Evolutionary conservation across 2,329 filamentous ascomycete genomes (phyloP).

Genomic region (Sphaceloma murrayae): DNA sequence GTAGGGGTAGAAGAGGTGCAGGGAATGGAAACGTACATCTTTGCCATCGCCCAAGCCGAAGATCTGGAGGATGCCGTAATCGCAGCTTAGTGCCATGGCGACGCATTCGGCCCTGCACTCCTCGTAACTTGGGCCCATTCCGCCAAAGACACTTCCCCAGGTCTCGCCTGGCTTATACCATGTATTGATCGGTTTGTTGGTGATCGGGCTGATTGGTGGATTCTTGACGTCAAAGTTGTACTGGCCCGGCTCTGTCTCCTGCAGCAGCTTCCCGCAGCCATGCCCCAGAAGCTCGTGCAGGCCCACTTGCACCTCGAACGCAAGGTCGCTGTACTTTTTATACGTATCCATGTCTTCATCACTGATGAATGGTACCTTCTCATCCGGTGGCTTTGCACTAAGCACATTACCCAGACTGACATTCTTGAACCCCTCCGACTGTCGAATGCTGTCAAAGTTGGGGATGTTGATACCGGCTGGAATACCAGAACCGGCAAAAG

Average conservation of each 20-base stretch:
- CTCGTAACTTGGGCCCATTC: slow-evolving; percentile 80
- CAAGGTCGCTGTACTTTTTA: slow-evolving; percentile 70
- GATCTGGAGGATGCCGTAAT: slow-evolving; percentile 79
- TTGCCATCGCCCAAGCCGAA: slow-evolving; percentile 81
- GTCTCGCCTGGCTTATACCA: slow-evolving; percentile 96
- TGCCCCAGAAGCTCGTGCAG: slow-evolving; percentile 85
- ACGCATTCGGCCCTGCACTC: slow-evolving; percentile 92
- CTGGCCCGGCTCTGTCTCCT: slow-evolving; percentile 70
- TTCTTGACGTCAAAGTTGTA: slow-evolving; percentile 84
- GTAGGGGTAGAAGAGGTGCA: not conserved
- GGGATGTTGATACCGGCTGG: slow-evolving; percentile 45
- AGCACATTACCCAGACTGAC: slow-evolving; percentile 89
- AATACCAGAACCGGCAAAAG: slow-evolving; percentile 59
- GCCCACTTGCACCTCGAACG: slow-evolving; percentile 93
- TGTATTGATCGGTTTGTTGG: slow-evolving; percentile 63
- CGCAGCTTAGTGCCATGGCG: slow-evolving; percentile 81
- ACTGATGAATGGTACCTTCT: slow-evolving; percentile 83
- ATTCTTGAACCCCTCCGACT: slow-evolving; percentile 83
- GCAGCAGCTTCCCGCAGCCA: slow-evolving; percentile 85
- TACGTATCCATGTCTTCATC: slow-evolving; percentile 69
- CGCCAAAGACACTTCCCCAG: slow-evolving; percentile 86
- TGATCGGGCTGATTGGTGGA: slow-evolving; percentile 72
- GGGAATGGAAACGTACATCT: slow-evolving; percentile 27
- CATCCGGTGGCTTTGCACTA: slow-evolving; percentile 80
- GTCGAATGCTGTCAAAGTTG: slow-evolving; percentile 68